A percentile compares a stretch with the other conserved stretches of the same genome.
These are phyloP conservation scores for Penicillium carneum DNA, from an alignment of 2,329 filamentous ascomycete species.

Conservation along the genomic window DNA sequence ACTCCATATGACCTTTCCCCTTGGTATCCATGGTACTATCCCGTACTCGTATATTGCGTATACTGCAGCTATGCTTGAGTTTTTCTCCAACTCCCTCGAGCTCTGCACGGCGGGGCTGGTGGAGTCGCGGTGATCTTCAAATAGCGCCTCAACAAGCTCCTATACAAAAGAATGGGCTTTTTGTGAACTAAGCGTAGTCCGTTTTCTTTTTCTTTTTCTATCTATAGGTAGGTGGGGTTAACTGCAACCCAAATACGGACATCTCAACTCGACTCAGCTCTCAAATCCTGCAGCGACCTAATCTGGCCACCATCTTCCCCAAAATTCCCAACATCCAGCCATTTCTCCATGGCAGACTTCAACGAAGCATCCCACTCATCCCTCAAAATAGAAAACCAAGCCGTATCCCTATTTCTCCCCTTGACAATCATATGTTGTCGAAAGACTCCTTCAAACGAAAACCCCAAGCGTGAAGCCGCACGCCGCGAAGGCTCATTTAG, in stretches of 20 bases:
- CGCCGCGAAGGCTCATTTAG: slow-evolving; percentile 62
- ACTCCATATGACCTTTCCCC: not conserved
- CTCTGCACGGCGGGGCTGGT: not conserved
- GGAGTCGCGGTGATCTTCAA: not conserved
- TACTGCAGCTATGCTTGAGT: not conserved
- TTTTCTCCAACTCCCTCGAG: too few relatives aligned
- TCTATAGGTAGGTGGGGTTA: not conserved
- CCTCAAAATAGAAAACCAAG: slow-evolving; percentile 66
- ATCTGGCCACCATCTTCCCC: slow-evolving; percentile 62
- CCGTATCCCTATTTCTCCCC: slow-evolving; percentile 64
- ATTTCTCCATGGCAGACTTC: slow-evolving; percentile 59
- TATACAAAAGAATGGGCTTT: not conserved
- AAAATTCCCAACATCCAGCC: slow-evolving; percentile 65
- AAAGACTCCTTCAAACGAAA: slow-evolving; percentile 66
- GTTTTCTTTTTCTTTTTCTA: not conserved
- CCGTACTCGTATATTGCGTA: not conserved
- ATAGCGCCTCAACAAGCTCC: not conserved
- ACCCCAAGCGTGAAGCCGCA: slow-evolving; percentile 66
- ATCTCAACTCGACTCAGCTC: slow-evolving; percentile 18
- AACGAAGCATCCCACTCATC: slow-evolving; percentile 69
- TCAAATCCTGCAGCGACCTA: slow-evolving; percentile 52
- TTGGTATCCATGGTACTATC: not conserved
- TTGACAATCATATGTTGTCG: slow-evolving; percentile 68
- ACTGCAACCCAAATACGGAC: not conserved
- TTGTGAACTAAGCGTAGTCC: not conserved